Evolutionary conservation across 106 monocot genomes (phyloP), one percentile per base, ranked within the genome.

Genomic region (Gastrodia elata): DNA sequence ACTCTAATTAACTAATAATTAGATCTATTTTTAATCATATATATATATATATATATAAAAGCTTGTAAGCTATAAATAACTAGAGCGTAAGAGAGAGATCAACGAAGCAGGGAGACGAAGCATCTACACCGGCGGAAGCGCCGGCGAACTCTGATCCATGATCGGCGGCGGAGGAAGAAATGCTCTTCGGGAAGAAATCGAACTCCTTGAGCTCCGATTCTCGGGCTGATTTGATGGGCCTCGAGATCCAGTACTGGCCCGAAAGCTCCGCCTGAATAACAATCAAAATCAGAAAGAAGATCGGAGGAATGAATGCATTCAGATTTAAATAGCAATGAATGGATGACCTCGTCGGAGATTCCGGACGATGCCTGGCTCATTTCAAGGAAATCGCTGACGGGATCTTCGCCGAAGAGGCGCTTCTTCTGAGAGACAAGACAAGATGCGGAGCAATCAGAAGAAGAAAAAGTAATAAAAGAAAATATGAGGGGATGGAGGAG

Each of bases 11-110:
- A 22, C 52, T 52, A 8, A 22, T 18, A 18, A 22, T 52, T 52
- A 52, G 52, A 52, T 52, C 4, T 52, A n/a, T 22, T 52, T 16
- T 52, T 44, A 9, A 3, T 20, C 20, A 2, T 52, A n/a, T n/a
- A n/a, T n/a, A n/a, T n/a, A n/a, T 22, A 48, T 10, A 18, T 52
- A 0, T 52, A 52, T 52, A n/a, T 52, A 52, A 18, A 1, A 28
- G 28, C 5, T 61, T 30, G 32, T 2, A 13, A 11, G 11, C 61
- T n/a, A n/a, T n/a, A n/a, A n/a, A n/a, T 61, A 27, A n/a, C 65
- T 67, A 87, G 61, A 87, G 84, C 46, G 79, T 87, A 46, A 87
- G 87, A 42, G 84, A 78, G 1, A 87, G 75, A 65, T 87, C 87
- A n/a, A 87, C 24, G 20, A 65, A 65, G 2, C 34, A 26, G 13